A percentile compares a stretch with the other conserved stretches of the same genome.
phyloP scores from a whole-genome alignment of 1,284 basidiomycete genomes.

The Fomes fomentarius region DNA sequence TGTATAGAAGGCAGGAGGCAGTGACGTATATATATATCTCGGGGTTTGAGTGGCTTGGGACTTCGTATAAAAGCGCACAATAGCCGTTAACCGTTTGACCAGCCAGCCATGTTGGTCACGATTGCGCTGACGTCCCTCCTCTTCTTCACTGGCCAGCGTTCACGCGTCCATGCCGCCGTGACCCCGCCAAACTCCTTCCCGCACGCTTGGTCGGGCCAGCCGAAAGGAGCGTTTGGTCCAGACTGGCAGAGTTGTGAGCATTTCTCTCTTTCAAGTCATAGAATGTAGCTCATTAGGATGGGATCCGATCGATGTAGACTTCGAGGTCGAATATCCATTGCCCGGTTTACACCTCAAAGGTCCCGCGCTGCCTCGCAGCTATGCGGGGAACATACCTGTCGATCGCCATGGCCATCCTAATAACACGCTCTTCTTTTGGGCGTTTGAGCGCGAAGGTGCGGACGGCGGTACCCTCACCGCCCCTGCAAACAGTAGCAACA shows the following conservation, averaged over 20 bases:
- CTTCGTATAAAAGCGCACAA: no score
- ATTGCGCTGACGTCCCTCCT: background rate
- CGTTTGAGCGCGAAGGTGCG: slow-evolving; percentile 51
- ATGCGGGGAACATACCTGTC: slow-evolving; percentile 70
- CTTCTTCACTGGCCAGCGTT: background rate
- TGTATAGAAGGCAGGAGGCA: no score
- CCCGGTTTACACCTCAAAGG: slow-evolving; percentile 54
- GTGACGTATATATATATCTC: no score
- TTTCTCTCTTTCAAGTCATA: background rate
- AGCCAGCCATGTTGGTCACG: background rate
- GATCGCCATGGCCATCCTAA: slow-evolving; percentile 64
- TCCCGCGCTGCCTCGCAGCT: slow-evolving; percentile 43
- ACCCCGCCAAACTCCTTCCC: slow-evolving; percentile 24
- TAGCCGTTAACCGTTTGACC: no score
- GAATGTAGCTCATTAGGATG: background rate
- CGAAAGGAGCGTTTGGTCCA: slow-evolving; percentile 28
- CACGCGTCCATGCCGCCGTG: background rate
- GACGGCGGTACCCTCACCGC: slow-evolving; percentile 54
- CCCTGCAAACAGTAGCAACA: slow-evolving; percentile 39
- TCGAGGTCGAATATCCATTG: slow-evolving; percentile 36
- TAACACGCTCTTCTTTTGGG: slow-evolving; percentile 74
- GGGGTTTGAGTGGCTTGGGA: no score
- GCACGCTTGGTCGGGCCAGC: slow-evolving; percentile 27
- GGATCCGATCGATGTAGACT: slow-evolving; percentile 23
- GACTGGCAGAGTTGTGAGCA: slow-evolving; percentile 36